Conservation (phyloP, 2,329 filamentous ascomycete genomes). For the Knoxdaviesia capensis region DNA sequence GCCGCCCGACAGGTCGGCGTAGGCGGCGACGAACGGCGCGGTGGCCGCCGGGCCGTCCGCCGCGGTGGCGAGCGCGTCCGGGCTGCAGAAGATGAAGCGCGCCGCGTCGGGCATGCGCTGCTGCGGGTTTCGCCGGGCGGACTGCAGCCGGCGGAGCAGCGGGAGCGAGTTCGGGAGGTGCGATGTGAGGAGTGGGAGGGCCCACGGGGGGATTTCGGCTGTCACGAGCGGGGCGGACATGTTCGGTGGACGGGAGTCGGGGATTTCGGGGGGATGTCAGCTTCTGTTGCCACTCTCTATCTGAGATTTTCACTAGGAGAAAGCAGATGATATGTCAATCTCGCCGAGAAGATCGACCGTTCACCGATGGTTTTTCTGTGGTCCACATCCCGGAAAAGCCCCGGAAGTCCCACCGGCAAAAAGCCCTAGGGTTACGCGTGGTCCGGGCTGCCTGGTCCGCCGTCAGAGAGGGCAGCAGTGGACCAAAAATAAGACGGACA, state of each 20-base stretch:
- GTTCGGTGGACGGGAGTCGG: no score
- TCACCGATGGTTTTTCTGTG: no score
- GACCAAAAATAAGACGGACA: not conserved
- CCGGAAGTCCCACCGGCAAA: no score
- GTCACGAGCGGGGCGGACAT: no score
- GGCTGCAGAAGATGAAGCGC: slow-evolving; percentile 17
- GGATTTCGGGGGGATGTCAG: not conserved
- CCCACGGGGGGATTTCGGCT: not conserved
- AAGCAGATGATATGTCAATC: not conserved
- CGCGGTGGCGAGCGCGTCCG: slow-evolving; percentile 4
- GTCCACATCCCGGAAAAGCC: no score
- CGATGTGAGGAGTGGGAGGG: slow-evolving; percentile 18
- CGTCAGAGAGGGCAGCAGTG: not conserved
- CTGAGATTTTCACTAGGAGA: not conserved
- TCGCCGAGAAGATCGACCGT: no score
- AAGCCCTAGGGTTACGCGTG: no score
- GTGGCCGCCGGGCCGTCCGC: not conserved
- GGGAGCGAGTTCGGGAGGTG: slow-evolving; percentile 38
- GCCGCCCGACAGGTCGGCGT: slow-evolving; percentile 36
- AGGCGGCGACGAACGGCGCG: slow-evolving; percentile 30
- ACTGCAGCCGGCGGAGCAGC: slow-evolving; percentile 42
- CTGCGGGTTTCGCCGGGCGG: slow-evolving; percentile 12
- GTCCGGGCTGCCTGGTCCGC: no score
- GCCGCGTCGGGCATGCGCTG: not conserved
- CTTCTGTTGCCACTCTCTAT: not conserved